Conservation (phyloP, 257 asterid genomes). For the Henckelia pumila region DNA sequence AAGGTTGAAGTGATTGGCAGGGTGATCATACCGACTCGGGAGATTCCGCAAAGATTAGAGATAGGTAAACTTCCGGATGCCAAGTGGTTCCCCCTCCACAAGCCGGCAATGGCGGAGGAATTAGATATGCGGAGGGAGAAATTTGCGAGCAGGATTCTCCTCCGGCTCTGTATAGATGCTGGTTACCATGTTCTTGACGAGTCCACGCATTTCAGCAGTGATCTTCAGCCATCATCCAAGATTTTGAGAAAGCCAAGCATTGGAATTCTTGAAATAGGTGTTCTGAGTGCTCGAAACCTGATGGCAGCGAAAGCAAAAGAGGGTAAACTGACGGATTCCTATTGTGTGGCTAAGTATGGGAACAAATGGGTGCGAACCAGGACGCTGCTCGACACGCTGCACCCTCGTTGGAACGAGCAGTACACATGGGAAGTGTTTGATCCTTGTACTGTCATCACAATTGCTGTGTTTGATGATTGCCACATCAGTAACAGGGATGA, state of each 20-base stretch:
- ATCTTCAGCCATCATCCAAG: slow-evolving; percentile 80
- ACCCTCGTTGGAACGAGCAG: slow-evolving; percentile 92
- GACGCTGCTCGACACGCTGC: slow-evolving; percentile 63
- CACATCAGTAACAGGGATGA: slow-evolving; percentile 69
- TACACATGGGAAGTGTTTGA: slow-evolving; percentile 93
- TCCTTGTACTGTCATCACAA: slow-evolving; percentile 78
- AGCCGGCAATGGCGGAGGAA: slow-evolving; percentile 48
- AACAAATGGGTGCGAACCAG: slow-evolving; percentile 94
- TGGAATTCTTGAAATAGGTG: slow-evolving; percentile 86
- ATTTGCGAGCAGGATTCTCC: slow-evolving; percentile 68
- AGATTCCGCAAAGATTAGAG: slow-evolving; percentile 52
- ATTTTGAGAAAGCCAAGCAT: slow-evolving; percentile 58
- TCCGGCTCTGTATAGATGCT: slow-evolving; percentile 60
- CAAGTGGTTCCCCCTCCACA: slow-evolving; percentile 63
- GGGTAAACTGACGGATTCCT: slow-evolving; percentile 66
- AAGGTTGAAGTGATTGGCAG: slow-evolving; percentile 67
- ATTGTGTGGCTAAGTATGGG: slow-evolving; percentile 91
- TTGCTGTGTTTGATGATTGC: slow-evolving; percentile 83
- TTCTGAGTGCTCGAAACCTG: slow-evolving; percentile 69
- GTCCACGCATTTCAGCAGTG: slow-evolving; percentile 84
- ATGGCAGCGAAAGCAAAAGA: slow-evolving; percentile 70
- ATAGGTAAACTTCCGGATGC: slow-evolving; percentile 55
- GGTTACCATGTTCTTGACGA: slow-evolving; percentile 95
- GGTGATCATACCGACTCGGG: slow-evolving; percentile 53
- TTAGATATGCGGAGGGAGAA: slow-evolving; percentile 58